Evolutionary conservation across 2,329 filamentous ascomycete genomes (phyloP).

Genomic region (Penicillium sp.): DNA sequence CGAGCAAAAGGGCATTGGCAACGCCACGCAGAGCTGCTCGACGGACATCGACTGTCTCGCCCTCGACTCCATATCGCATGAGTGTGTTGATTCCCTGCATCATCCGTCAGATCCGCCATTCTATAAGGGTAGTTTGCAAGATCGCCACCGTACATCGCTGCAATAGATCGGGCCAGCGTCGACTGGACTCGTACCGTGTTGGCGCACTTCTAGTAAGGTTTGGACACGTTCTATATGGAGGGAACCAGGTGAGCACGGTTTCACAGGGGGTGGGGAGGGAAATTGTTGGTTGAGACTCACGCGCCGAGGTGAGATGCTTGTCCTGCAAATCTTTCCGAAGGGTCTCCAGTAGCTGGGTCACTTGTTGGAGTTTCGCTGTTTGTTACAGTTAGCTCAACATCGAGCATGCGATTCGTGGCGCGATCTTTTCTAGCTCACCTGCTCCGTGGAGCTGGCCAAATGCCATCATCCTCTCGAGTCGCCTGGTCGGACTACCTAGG

Average conservation of each 20-base stretch:
- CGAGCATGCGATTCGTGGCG: not conserved
- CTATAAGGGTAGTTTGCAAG: not conserved
- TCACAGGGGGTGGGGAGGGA: not conserved
- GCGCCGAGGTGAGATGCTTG: constrained; percentile 61
- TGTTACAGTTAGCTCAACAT: not conserved
- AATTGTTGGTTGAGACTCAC: constrained; percentile 50
- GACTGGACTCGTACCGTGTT: constrained; percentile 72
- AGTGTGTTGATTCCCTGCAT: constrained; percentile 74
- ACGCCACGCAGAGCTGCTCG: constrained; percentile 80
- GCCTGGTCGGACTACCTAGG: not conserved
- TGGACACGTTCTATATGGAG: constrained; percentile 39
- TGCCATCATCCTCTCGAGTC: constrained; percentile 26
- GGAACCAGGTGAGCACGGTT: constrained; percentile 5
- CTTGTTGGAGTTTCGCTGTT: constrained; percentile 69
- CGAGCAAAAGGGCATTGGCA: constrained; percentile 80
- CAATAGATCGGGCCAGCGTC: constrained; percentile 84
- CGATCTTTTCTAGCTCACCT: constrained; percentile 24
- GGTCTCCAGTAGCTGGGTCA: constrained; percentile 65
- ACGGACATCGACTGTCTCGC: constrained; percentile 64
- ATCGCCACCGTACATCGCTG: constrained; percentile 62
- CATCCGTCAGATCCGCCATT: constrained; percentile 12
- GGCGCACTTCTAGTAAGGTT: constrained; percentile 68
- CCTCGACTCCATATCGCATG: constrained; percentile 73
- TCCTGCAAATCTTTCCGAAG: constrained; percentile 66
- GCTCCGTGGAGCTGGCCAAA: constrained; percentile 29